These are phyloP conservation scores for Brassica cretica DNA, from an alignment of 345 rosid species.

Conservation along the genomic window DNA sequence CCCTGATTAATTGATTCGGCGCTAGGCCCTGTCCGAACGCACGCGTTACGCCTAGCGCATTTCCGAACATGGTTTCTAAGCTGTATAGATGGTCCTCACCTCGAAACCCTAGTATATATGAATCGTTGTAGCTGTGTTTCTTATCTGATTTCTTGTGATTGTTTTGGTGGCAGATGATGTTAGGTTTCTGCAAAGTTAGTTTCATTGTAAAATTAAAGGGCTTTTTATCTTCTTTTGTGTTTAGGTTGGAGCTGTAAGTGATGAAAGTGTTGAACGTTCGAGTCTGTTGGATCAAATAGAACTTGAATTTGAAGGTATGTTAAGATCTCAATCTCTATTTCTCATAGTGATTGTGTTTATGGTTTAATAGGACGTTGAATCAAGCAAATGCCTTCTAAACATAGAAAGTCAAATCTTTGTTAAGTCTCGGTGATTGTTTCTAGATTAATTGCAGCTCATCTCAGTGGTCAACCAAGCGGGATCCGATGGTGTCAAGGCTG, in stretches of 20 bases:
- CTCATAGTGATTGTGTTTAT: conserved; percentile 1
- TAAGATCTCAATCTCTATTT: conserved; percentile 19
- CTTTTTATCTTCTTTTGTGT: not conserved
- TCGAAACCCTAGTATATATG: no score
- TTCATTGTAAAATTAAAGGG: not conserved
- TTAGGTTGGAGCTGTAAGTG: conserved; percentile 23
- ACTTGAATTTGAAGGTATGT: conserved; percentile 34
- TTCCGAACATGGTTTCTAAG: no score
- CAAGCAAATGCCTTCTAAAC: not conserved
- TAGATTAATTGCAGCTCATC: conserved; percentile 25
- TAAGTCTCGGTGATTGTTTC: not conserved
- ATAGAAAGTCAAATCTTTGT: not conserved
- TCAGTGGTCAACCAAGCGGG: conserved; percentile 27
- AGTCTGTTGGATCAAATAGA: conserved; percentile 29
- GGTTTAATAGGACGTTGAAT: not conserved
- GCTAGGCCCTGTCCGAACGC: no score
- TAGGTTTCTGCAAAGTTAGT: not conserved
- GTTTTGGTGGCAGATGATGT: not conserved
- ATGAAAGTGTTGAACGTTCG: conserved; percentile 14
- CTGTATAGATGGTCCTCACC: no score
- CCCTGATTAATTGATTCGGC: no score
- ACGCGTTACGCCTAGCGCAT: no score
- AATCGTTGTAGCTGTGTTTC: no score
- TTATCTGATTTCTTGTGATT: no score
- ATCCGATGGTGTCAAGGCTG: conserved; percentile 17